Evolutionary conservation across 2,329 filamentous ascomycete genomes (phyloP).

Genomic region (Phoma herbarum): DNA sequence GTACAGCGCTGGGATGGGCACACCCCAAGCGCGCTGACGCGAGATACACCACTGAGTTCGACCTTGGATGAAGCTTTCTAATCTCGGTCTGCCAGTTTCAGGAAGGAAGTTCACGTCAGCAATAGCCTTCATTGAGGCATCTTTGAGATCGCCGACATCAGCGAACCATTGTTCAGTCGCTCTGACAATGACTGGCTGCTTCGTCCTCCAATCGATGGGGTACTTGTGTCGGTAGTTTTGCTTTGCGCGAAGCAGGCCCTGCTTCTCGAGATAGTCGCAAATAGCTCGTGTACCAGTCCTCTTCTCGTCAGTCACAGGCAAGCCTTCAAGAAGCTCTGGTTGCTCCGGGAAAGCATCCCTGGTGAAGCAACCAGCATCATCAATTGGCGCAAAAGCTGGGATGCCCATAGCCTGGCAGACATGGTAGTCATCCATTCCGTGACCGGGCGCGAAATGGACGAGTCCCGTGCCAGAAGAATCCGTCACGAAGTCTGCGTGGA

Average conservation of each 20-base stretch:
- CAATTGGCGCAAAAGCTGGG: constrained; percentile 79
- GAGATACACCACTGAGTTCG: constrained; percentile 98
- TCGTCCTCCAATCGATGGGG: constrained; percentile 97
- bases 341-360: constrained; percentile 77
- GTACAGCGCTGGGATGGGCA: constrained; percentile 93
- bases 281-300: constrained; percentile 64
- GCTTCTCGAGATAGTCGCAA: constrained; percentile 68
- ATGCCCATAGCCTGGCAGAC: constrained; percentile 77
- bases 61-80: constrained; percentile 86
- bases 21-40: constrained; percentile 92
- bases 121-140: constrained; percentile 74
- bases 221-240: constrained; percentile 89
- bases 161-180: constrained; percentile 99
- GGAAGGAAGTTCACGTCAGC: constrained; percentile 81
- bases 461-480: constrained; percentile 90
- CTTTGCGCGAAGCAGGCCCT: constrained; percentile 67
- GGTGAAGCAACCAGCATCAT: constrained; percentile 83
- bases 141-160: constrained; percentile 84
- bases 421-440: constrained; percentile 96
- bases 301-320: constrained; percentile 76
- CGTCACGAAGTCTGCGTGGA: constrained; percentile 89
- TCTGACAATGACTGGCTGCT: constrained; percentile 86
- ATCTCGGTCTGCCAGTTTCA: constrained; percentile 72
- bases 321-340: constrained; percentile 72
- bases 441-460: constrained; percentile 93